phyloP scores from a whole-genome alignment of 164 flowering plant genomes.

The Stephania japonica region DNA sequence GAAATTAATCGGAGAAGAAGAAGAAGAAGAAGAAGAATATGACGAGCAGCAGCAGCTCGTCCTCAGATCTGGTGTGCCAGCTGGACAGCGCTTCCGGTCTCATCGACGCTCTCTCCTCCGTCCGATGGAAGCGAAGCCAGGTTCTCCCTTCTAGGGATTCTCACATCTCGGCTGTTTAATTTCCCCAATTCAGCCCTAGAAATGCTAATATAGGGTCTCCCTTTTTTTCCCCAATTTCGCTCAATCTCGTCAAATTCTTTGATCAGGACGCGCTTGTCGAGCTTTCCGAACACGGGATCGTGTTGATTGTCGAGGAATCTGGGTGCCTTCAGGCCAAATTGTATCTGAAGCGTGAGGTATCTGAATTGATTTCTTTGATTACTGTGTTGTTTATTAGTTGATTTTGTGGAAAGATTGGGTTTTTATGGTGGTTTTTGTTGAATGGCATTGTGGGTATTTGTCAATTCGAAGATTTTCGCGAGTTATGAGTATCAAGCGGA shows the following conservation, averaged over 20 bases:
- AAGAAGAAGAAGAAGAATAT: constrained; percentile 20
- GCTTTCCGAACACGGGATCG: constrained; percentile 84
- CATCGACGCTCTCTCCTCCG: constrained; percentile 86
- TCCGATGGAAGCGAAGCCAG: constrained; percentile 93
- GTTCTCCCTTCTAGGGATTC: constrained; percentile 20
- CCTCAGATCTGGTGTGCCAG: constrained; percentile 69
- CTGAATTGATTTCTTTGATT: not conserved
- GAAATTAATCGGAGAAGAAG: constrained; percentile 16
- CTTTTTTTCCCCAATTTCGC: not conserved
- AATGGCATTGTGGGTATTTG: not conserved
- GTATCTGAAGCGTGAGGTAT: constrained; percentile 84
- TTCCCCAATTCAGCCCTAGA: not conserved
- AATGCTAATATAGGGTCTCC: constrained; percentile 12
- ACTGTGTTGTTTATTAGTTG: not conserved
- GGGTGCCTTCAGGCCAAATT: constrained; percentile 96
- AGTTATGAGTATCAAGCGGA: constrained; percentile 62
- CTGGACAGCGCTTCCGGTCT: constrained; percentile 84
- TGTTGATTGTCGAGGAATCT: constrained; percentile 79
- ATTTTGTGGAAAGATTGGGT: not conserved
- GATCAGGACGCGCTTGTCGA: constrained; percentile 79
- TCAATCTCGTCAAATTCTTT: not conserved
- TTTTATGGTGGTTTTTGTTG: not conserved
- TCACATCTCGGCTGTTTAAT: too few relatives aligned
- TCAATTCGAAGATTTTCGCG: constrained; percentile 53
- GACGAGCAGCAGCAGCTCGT: constrained; percentile 39